These are phyloP conservation scores for Hippophae gyantsensis DNA, from an alignment of 306 rosid species.

Conservation along the genomic window DNA sequence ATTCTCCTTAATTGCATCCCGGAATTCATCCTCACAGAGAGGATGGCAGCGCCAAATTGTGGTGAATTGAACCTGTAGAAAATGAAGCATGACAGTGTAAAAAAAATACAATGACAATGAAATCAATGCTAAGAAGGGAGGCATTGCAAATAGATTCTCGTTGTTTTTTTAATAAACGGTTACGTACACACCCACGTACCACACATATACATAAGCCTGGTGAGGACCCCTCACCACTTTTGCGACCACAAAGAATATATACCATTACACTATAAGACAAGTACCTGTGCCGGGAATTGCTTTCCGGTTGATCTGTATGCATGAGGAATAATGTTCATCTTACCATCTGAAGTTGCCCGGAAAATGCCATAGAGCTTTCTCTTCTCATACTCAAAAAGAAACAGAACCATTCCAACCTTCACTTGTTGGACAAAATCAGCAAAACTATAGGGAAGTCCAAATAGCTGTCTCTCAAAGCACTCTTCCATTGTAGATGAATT, in stretches of 20 bases:
- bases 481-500: slow-evolving; percentile 28
- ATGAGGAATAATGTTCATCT: slow-evolving; percentile 28
- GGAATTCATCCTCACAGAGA: slow-evolving; percentile 37
- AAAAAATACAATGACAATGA: background rate
- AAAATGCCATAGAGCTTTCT: slow-evolving; percentile 55
- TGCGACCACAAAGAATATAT: background rate
- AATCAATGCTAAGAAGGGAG: background rate
- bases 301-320: slow-evolving; percentile 32
- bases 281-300: slow-evolving; percentile 61
- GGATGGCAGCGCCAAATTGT: slow-evolving; percentile 49
- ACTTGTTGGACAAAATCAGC: slow-evolving; percentile 39
- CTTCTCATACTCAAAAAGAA: slow-evolving; percentile 48
- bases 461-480: slow-evolving; percentile 26
- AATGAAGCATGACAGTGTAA: slow-evolving; percentile 1
- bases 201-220: background rate
- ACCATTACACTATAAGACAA: background rate
- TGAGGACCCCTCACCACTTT: background rate
- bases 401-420: slow-evolving; percentile 44
- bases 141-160: background rate
- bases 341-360: slow-evolving; percentile 41
- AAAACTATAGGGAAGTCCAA: slow-evolving; percentile 32
- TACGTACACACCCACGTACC: background rate
- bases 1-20: slow-evolving; percentile 39
- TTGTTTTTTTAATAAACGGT: no score
- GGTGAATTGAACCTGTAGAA: slow-evolving; percentile 37